A percentile compares a stretch with the other conserved stretches of the same genome.
These are phyloP conservation scores for Zostera marina DNA, from an alignment of 116 monocot species.

Conservation along the genomic window DNA sequence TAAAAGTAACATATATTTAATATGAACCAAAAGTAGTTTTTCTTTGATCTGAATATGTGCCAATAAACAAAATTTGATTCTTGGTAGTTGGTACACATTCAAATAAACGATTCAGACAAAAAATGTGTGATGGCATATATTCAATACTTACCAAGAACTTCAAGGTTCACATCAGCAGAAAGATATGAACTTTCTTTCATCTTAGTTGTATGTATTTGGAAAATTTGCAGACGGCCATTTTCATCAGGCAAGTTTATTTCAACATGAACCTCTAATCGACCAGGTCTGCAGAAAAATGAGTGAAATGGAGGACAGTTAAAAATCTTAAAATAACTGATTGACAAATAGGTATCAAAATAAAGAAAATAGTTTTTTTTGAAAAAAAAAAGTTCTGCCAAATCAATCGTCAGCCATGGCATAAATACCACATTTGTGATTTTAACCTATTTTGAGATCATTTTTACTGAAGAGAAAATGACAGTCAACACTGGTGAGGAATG, in stretches of 20 bases:
- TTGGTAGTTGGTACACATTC: too few relatives aligned
- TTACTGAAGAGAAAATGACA: background rate
- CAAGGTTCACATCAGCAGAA: conserved; percentile 74
- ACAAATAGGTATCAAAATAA: conserved; percentile 1
- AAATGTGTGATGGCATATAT: background rate
- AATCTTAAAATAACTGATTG: background rate
- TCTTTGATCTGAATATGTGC: too few relatives aligned
- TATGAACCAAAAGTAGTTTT: too few relatives aligned
- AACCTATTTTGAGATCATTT: conserved; percentile 1
- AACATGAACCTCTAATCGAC: conserved; percentile 98
- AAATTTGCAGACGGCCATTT: conserved; percentile 95
- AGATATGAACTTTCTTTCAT: conserved; percentile 98
- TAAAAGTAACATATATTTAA: too few relatives aligned
- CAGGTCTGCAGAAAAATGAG: conserved; percentile 46
- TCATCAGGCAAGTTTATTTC: conserved; percentile 98
- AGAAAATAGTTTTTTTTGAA: background rate
- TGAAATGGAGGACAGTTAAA: background rate
- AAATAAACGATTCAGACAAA: too few relatives aligned
- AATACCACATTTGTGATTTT: background rate
- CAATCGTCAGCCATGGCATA: background rate
- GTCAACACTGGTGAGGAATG: background rate
- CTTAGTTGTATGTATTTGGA: conserved; percentile 92
- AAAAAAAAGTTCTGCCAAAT: background rate
- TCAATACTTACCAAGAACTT: conserved; percentile 60
- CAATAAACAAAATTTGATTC: too few relatives aligned